Percentiles rank a stretch among this genome's conserved stretches.
Evolutionary conservation across 495 filamentous ascomycete genomes (phyloP).

Genomic region (Copromyces sp.): DNA sequence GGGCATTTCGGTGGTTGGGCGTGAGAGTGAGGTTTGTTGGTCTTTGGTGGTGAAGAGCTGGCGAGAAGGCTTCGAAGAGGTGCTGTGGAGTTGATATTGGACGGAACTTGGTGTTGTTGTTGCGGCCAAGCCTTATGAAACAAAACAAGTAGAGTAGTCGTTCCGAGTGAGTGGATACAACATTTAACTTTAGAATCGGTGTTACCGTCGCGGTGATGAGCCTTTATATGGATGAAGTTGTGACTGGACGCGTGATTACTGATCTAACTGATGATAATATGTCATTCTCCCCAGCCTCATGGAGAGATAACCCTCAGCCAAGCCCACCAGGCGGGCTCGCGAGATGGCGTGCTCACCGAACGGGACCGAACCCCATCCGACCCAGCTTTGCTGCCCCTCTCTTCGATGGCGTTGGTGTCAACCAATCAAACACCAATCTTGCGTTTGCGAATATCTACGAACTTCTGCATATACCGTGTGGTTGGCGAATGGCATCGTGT

Average conservation of each 20-base stretch:
- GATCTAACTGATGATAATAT: neutral
- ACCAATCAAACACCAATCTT: neutral
- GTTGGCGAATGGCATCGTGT: slow-evolving; percentile 7
- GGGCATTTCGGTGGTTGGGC: slow-evolving; percentile 14
- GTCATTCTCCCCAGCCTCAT: neutral
- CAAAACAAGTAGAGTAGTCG: neutral
- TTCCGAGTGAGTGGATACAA: neutral
- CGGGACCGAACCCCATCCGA: neutral
- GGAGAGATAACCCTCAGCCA: neutral
- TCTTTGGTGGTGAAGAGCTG: too few relatives aligned
- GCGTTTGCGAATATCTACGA: neutral
- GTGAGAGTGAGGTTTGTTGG: neutral
- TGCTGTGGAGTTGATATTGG: too few relatives aligned
- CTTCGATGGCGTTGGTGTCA: neutral
- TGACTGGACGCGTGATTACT: neutral
- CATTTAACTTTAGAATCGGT: neutral
- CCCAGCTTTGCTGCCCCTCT: neutral
- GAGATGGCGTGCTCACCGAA: neutral
- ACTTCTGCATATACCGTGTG: neutral
- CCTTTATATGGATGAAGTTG: neutral
- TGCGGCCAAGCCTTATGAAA: neutral
- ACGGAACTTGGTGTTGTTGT: neutral
- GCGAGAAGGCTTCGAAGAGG: too few relatives aligned
- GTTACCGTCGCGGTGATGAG: neutral
- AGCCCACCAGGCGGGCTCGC: neutral